A percentile compares a stretch with the other conserved stretches of the same genome.
Evolutionary conservation across 2,329 filamentous ascomycete genomes (phyloP).

Genomic region (Pseudogymnoascus verrucosus): DNA sequence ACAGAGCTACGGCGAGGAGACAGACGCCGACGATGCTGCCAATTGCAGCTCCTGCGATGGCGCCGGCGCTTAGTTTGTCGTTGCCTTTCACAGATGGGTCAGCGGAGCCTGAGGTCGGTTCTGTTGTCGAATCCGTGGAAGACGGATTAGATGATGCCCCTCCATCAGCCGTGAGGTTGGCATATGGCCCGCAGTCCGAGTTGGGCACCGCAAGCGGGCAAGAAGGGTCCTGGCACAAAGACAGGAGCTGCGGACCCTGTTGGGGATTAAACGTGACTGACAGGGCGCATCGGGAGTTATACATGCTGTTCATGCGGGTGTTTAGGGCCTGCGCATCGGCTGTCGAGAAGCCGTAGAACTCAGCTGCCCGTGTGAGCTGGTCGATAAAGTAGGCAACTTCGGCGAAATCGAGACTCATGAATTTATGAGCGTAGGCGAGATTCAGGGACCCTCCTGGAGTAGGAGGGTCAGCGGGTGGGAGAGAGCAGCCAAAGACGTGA

Average conservation of each 20-base stretch:
- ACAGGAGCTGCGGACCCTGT: conserved; percentile 18
- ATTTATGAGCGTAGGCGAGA: conserved; percentile 29
- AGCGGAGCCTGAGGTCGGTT: too few relatives aligned
- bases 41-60: neutral
- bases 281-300: conserved; percentile 26
- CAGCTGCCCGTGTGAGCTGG: conserved; percentile 22
- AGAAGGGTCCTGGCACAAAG: conserved; percentile 23
- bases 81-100: neutral
- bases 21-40: neutral
- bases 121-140: neutral
- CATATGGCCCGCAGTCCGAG: conserved; percentile 24
- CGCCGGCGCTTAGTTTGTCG: neutral
- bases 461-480: conserved; percentile 16
- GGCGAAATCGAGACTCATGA: conserved; percentile 26
- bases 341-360: conserved; percentile 24
- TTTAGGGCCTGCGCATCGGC: conserved; percentile 20
- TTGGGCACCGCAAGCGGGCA: conserved; percentile 25
- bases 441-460: conserved; percentile 17
- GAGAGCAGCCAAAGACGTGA: conserved; percentile 23
- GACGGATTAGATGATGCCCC: neutral
- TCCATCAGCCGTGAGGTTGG: conserved; percentile 19
- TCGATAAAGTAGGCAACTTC: conserved; percentile 28
- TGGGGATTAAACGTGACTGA: conserved; percentile 9
- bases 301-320: conserved; percentile 22
- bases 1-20: neutral